These are phyloP conservation scores for Apiotrichum mycotoxinovorans DNA, from an alignment of 1,284 basidiomycete genomes.

Conservation along the genomic window DNA sequence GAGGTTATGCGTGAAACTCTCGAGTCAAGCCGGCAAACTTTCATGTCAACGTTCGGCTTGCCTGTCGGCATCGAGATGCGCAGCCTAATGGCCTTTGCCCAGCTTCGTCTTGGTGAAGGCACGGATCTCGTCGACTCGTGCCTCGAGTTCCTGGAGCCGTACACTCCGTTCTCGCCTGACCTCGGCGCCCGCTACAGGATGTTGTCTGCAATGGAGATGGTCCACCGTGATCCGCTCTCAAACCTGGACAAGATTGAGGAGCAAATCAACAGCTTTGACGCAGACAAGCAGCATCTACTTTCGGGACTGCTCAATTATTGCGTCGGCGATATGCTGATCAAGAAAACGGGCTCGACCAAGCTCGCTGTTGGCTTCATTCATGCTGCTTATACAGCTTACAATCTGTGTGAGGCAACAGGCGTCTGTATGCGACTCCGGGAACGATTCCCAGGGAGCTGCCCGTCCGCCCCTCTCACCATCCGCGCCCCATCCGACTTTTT, in stretches of 20 bases:
- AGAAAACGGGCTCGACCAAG: conserved; percentile 12
- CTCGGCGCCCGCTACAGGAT: conserved; percentile 8
- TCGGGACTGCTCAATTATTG: conserved; percentile 25
- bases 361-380: conserved; percentile 21
- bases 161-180: conserved; percentile 13
- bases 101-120: conserved; percentile 11
- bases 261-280: conserved; percentile 16
- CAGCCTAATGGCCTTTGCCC: conserved; percentile 20
- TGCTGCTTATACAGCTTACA: conserved; percentile 15
- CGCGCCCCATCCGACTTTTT: conserved; percentile 21
- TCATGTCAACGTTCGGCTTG: conserved; percentile 12
- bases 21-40: neutral
- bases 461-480: neutral
- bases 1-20: conserved; percentile 11
- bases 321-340: conserved; percentile 16
- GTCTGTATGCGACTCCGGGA: conserved; percentile 21
- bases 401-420: conserved; percentile 10
- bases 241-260: conserved; percentile 14
- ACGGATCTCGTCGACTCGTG: conserved; percentile 2
- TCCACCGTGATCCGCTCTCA: conserved; percentile 1
- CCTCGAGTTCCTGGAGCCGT: conserved; percentile 3
- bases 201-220: conserved; percentile 3
- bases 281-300: conserved; percentile 14
- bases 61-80: conserved; percentile 23
- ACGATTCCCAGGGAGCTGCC: conserved; percentile 11